Base-by-base conservation (phyloP, 129 eudicot genomes). In the Helichrysum umbraculigerum region DNA sequence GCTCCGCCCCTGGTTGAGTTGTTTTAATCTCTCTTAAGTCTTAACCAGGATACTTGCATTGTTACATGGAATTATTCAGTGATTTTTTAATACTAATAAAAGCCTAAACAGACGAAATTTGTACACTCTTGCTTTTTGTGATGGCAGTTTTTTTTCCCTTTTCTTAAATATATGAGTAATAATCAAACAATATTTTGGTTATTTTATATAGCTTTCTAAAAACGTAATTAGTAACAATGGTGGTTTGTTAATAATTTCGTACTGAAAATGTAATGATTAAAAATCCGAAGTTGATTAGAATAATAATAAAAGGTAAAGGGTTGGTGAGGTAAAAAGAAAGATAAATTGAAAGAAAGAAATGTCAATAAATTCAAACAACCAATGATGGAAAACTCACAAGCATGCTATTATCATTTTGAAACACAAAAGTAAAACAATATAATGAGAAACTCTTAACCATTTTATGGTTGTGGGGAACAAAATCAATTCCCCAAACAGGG, bases 401-500 rank as follows among this genome's bases (percentile, higher is more conserved):
- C 86, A 87, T 87, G 88, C 83, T 71, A 84, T 76, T 76, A 71
- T 82, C 77, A 69, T 79, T 79, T 60, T 68, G 75, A 71, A 77
- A 68, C 76, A 68, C 68, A 54, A 76, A 83, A 77, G 85, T 65
- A 87, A 73, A 87, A 83, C 79, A 71, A 86, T 70, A 83, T 86
- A 78, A 85, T 85, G 86, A 77, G 78, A 81, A 75, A 60, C 61
- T 61, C 83, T 78, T 74, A 74, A 77, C 35, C 61, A 73, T 50
- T 81, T 72, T 68, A 81, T 68, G 79, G 42, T 78, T 81, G 88
- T 78, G 91, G 91, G 88, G 91, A 84, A 78, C 91, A 87, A 78
- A 86, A 83, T 83, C 85, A 79, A 81, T 83, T 79, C 76, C 79
- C 80, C 82, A 75, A 86, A 80, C 85, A 83, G 90, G 73, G 76